Conservation (phyloP, 805 yeast species). For the Yamadazyma sp. region DNA sequence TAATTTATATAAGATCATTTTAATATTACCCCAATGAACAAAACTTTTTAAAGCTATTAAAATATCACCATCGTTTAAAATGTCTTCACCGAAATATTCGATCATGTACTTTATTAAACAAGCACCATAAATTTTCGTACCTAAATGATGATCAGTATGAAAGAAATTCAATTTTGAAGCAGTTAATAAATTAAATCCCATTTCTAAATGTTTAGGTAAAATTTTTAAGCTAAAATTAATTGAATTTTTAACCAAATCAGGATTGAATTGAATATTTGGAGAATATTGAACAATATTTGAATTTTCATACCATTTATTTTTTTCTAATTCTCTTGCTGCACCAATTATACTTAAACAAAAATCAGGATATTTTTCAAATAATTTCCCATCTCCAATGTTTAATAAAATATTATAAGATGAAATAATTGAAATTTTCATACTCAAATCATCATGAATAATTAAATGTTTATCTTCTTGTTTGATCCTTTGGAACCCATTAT, state of each 20-base stretch:
- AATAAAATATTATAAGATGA: slow-evolving; percentile 44
- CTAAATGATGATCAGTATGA: slow-evolving; percentile 55
- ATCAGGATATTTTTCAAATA: slow-evolving; percentile 34
- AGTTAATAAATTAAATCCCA: slow-evolving; percentile 42
- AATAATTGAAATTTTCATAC: slow-evolving; percentile 32
- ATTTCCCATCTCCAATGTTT: slow-evolving; percentile 32
- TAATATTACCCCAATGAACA: slow-evolving; percentile 54
- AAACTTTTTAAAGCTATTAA: slow-evolving; percentile 48
- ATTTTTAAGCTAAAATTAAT: slow-evolving; percentile 28
- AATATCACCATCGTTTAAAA: slow-evolving; percentile 38
- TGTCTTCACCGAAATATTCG: slow-evolving; percentile 38
- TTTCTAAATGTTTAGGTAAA: slow-evolving; percentile 31
- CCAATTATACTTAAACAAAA: slow-evolving; percentile 48
- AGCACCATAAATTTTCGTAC: slow-evolving; percentile 47
- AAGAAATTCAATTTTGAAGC: slow-evolving; percentile 50
- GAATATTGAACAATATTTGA: slow-evolving; percentile 37
- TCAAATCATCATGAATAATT: slow-evolving; percentile 31
- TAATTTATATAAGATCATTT: slow-evolving; percentile 43
- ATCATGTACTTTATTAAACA: slow-evolving; percentile 38
- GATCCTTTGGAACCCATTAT: slow-evolving; percentile 47
- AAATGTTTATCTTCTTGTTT: slow-evolving; percentile 49
- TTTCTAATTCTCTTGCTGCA: slow-evolving; percentile 48
- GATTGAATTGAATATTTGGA: slow-evolving; percentile 29
- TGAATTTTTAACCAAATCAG: slow-evolving; percentile 27
- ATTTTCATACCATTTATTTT: slow-evolving; percentile 47